Conservation (phyloP, 2,329 filamentous ascomycete species). For the Curvularia lunata region DNA sequence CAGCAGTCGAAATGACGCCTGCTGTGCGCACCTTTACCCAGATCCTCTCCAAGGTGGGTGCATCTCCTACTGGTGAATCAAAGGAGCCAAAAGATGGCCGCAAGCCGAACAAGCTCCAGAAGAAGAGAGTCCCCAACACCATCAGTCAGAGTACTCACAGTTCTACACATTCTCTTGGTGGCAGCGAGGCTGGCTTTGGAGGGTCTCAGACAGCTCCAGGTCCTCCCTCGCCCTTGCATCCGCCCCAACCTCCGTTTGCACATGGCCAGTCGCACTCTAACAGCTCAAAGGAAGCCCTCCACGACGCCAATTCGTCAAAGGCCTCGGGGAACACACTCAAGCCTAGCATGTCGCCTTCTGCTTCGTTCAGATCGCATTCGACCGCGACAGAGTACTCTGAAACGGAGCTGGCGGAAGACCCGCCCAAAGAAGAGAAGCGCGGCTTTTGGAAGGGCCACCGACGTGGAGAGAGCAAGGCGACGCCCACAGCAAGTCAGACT, state of each 20-base stretch:
- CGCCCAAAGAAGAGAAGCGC: constrained; percentile 61
- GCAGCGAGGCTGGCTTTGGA: constrained; percentile 29
- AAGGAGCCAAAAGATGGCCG: constrained; percentile 52
- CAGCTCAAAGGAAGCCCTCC: constrained; percentile 36
- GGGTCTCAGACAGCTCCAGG: constrained; percentile 14
- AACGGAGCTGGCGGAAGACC: constrained; percentile 73
- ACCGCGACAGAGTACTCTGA: constrained; percentile 81
- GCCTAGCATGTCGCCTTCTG: constrained; percentile 74
- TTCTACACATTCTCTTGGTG: constrained; percentile 77
- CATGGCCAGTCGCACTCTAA: constrained; percentile 36
- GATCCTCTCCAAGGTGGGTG: constrained; percentile 42
- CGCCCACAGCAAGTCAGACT: constrained; percentile 46
- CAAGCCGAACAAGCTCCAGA: constrained; percentile 88
- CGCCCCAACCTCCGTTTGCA: constrained; percentile 38
- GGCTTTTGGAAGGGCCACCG: constrained; percentile 73
- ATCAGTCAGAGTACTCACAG: constrained; percentile 88
- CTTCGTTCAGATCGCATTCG: constrained; percentile 75
- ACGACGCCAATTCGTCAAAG: constrained; percentile 52
- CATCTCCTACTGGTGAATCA: constrained; percentile 67
- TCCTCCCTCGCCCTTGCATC: constrained; percentile 43
- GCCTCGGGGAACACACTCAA: constrained; percentile 62
- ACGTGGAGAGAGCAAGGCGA: constrained; percentile 44
- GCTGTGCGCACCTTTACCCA: constrained; percentile 47
- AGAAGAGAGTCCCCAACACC: constrained; percentile 76
- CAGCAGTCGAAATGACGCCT: constrained; percentile 31